A percentile compares a stretch with the other conserved stretches of the same genome.
Evolutionary conservation across 768 basidiomycete species (phyloP).

Genomic region (Chalciporus pseudorubinellus): DNA sequence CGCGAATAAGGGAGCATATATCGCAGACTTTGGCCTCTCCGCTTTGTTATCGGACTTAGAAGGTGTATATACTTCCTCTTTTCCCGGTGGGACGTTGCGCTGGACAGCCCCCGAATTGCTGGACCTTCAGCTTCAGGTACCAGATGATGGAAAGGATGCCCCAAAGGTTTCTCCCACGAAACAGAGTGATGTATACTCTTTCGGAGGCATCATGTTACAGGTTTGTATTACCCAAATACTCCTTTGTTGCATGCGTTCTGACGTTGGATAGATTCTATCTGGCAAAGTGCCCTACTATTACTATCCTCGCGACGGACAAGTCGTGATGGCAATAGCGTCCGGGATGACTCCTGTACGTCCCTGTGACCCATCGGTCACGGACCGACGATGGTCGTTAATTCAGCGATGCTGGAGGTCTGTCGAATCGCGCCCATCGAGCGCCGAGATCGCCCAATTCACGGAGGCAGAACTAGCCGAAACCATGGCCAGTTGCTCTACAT

Average conservation of each 20-base stretch:
- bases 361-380: neutral
- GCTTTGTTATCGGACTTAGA: neutral
- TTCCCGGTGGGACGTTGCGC: slow-evolving; percentile 1
- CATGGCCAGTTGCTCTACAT: too few species aligned
- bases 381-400: slow-evolving; percentile 3
- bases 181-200: slow-evolving; percentile 4
- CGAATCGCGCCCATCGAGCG: neutral
- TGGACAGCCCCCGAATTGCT: slow-evolving; percentile 11
- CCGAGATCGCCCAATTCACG: slow-evolving; percentile 2
- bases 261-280: neutral
- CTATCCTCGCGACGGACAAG: neutral
- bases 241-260: too few species aligned
- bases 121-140: neutral
- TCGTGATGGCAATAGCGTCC: neutral
- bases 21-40: slow-evolving; percentile 7
- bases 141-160: neutral
- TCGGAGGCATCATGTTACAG: slow-evolving; percentile 2
- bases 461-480: neutral
- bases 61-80: neutral
- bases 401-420: slow-evolving; percentile 4
- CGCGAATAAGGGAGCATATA: neutral
- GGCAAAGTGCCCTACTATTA: slow-evolving; percentile 9
- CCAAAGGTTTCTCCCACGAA: neutral
- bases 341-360: slow-evolving; percentile 3
- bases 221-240: neutral